These are phyloP conservation scores for Alternaria novae-zelandiae DNA, from an alignment of 2,329 filamentous ascomycete species.

Conservation along the genomic window DNA sequence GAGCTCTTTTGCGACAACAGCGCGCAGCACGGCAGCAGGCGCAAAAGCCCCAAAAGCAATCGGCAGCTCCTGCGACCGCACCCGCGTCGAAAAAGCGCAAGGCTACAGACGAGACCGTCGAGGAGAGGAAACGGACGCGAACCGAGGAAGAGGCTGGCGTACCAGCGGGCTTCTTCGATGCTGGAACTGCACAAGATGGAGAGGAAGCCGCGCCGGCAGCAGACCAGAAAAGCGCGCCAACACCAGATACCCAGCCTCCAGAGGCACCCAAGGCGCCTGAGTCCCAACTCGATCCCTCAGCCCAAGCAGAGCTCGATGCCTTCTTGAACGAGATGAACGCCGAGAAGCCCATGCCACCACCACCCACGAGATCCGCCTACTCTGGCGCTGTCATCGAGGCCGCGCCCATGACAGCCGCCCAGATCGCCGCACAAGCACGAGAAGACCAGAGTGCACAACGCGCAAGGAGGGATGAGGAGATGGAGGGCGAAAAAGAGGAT, in stretches of 20 bases:
- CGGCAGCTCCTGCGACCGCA: conserved; percentile 36
- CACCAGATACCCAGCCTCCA: conserved; percentile 9
- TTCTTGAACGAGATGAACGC: conserved; percentile 66
- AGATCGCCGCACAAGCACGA: conserved; percentile 54
- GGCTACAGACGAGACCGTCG: conserved; percentile 35
- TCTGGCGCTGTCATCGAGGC: conserved; percentile 53
- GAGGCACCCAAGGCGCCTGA: conserved; percentile 11
- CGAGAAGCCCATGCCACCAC: conserved; percentile 78
- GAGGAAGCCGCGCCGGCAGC: conserved; percentile 5
- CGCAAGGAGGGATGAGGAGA: conserved; percentile 51
- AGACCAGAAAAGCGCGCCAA: conserved; percentile 2
- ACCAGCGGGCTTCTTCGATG: conserved; percentile 47
- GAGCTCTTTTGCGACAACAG: conserved; percentile 48
- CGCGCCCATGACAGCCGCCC: conserved; percentile 55
- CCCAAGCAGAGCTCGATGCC: conserved; percentile 63
- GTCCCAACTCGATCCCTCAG: conserved; percentile 23
- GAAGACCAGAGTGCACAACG: conserved; percentile 54
- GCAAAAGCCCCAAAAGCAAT: conserved; percentile 37
- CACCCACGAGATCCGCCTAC: conserved; percentile 64
- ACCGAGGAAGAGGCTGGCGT: conserved; percentile 42
- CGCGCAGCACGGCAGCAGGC: conserved; percentile 46
- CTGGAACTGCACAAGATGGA: conserved; percentile 20
- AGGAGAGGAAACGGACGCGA: conserved; percentile 43
- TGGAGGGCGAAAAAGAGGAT: conserved; percentile 58
- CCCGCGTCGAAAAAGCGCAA: conserved; percentile 46